A percentile compares a stretch with the other conserved stretches of the same genome.
Conservation (phyloP, 2,329 filamentous ascomycete species). For the Paramyrothecium sp. region DNA sequence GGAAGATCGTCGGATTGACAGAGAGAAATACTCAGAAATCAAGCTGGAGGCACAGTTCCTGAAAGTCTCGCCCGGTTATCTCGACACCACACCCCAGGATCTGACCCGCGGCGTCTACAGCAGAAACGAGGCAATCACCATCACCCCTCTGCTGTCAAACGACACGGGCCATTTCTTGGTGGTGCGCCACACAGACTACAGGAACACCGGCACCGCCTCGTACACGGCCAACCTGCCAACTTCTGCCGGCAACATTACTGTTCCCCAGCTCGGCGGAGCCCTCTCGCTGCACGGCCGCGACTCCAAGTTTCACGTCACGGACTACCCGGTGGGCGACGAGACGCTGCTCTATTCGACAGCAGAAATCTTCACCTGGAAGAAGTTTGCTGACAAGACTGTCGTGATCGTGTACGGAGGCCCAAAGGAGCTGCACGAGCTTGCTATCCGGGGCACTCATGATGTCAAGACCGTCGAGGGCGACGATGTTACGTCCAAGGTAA, state of each 20-base stretch:
- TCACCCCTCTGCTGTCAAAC: conserved; percentile 60
- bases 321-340: conserved; percentile 61
- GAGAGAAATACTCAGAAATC: conserved; percentile 78
- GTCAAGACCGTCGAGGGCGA: conserved; percentile 19
- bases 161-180: conserved; percentile 62
- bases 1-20: conserved; percentile 65
- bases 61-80: conserved; percentile 68
- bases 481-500: conserved; percentile 19
- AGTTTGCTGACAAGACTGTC: conserved; percentile 56
- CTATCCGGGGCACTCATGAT: conserved; percentile 31
- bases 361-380: conserved; percentile 70
- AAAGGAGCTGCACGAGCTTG: conserved; percentile 63
- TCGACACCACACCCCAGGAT: conserved; percentile 56
- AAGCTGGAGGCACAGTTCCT: conserved; percentile 77
- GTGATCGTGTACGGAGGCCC: conserved; percentile 64
- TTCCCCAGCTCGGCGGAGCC: conserved; percentile 57
- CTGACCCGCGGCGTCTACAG: conserved; percentile 47
- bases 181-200: conserved; percentile 64
- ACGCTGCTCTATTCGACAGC: conserved; percentile 66
- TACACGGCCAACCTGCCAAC: conserved; percentile 66
- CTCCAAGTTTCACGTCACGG: conserved; percentile 65
- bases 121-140: conserved; percentile 47
- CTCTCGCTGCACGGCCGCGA: conserved; percentile 62
- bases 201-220: conserved; percentile 50
- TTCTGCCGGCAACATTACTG: conserved; percentile 50